phyloP scores from a whole-genome alignment of 768 basidiomycete genomes.

The Pleurotus platypus region DNA sequence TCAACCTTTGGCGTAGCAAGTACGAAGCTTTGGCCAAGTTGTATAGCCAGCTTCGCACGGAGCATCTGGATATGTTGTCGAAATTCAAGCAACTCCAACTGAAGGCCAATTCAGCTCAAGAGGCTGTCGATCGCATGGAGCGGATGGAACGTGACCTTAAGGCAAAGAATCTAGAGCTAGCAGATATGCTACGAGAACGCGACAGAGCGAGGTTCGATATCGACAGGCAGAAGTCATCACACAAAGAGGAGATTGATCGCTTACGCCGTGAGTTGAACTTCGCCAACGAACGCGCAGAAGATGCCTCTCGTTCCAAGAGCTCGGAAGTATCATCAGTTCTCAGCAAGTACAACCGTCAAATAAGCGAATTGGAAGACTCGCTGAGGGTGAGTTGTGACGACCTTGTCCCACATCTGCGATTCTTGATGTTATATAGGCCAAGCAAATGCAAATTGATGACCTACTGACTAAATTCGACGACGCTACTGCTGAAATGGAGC shows the following conservation, averaged over 20 bases:
- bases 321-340: constrained; percentile 88
- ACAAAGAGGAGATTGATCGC: constrained; percentile 94
- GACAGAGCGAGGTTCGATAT: constrained; percentile 95
- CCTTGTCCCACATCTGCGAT: neutral
- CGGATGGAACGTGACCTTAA: constrained; percentile 98
- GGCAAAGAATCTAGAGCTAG: constrained; percentile 96
- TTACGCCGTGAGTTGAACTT: constrained; percentile 89
- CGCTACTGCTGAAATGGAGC: constrained; percentile 72
- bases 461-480: constrained; percentile 77
- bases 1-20: constrained; percentile 95
- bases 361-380: constrained; percentile 95
- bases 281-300: constrained; percentile 97
- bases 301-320: constrained; percentile 86
- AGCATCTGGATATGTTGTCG: constrained; percentile 94
- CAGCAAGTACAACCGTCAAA: constrained; percentile 91
- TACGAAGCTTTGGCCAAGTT: constrained; percentile 98
- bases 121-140: constrained; percentile 97
- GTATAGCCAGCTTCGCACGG: constrained; percentile 95
- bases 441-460: constrained; percentile 97
- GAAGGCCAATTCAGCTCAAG: constrained; percentile 97
- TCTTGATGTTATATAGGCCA: constrained; percentile 50
- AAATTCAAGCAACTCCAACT: constrained; percentile 98
- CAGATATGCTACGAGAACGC: constrained; percentile 98
- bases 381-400: constrained; percentile 58
- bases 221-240: constrained; percentile 87